A percentile compares a stretch with the other conserved stretches of the same genome.
Conservation (phyloP, 495 filamentous ascomycete species). For the Aspergillus steynii region DNA sequence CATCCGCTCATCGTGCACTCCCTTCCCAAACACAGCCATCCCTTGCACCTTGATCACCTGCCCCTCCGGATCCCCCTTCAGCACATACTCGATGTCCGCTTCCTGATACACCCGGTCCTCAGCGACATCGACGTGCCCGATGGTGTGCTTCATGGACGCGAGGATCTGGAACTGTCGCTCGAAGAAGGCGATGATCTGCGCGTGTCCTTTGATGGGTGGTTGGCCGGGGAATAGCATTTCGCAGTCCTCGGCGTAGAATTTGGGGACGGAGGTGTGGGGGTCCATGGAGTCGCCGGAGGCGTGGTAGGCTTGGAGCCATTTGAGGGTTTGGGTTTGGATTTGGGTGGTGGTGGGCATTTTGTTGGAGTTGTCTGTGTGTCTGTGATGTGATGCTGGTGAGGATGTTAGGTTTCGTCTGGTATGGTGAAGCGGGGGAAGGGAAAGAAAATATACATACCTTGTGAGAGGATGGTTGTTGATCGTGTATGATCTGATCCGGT, state of each 20-base stretch:
- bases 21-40: neutral
- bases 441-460: neutral
- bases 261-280: neutral
- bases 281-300: neutral
- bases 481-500: no score
- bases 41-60: neutral
- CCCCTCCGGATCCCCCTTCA: neutral
- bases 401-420: neutral
- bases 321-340: neutral
- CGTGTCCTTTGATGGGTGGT: neutral
- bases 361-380: no score
- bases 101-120: neutral
- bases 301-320: slow-evolving; percentile 4
- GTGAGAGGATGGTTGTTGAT: neutral
- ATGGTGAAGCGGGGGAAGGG: neutral
- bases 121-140: neutral
- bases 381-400: neutral
- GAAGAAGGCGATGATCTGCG: slow-evolving; percentile 3
- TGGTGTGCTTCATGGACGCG: slow-evolving; percentile 2
- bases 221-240: neutral
- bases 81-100: neutral
- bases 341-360: neutral
- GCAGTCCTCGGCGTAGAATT: slow-evolving; percentile 1
- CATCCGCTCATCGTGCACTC: neutral
- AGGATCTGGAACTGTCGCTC: neutral